phyloP scores from a whole-genome alignment of 1,284 basidiomycete species.

The Puccinia triticina region DNA sequence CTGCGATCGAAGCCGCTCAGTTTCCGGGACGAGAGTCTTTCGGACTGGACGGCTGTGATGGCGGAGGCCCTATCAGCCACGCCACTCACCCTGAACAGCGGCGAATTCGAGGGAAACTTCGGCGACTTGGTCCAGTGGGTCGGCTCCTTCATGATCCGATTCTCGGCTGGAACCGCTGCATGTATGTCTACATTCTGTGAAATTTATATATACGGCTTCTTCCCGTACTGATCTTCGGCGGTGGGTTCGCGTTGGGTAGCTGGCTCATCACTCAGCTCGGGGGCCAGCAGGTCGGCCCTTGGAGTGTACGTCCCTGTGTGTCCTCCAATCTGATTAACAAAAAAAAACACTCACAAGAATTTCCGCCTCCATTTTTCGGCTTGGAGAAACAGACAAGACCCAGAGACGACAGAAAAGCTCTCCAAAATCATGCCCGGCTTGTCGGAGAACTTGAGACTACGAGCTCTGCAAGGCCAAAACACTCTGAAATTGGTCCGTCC shows the following conservation, averaged over 20 bases:
- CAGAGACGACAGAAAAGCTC: constrained; percentile 27
- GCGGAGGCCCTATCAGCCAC: constrained; percentile 37
- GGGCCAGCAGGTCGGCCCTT: background rate
- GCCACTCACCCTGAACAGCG: constrained; percentile 25
- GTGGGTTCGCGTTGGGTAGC: background rate
- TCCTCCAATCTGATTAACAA: background rate
- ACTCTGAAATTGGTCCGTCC: constrained; percentile 34
- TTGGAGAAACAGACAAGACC: constrained; percentile 32
- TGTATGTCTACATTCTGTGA: background rate
- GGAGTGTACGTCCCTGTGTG: background rate
- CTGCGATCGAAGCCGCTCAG: constrained; percentile 26
- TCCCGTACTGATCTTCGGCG: background rate
- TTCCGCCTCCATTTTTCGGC: too few relatives aligned
- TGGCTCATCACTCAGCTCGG: background rate
- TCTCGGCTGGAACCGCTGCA: background rate
- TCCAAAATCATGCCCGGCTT: constrained; percentile 38
- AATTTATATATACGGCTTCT: background rate
- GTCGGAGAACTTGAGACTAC: constrained; percentile 14
- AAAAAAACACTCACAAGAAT: background rate
- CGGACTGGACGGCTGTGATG: constrained; percentile 41
- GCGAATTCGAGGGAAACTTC: constrained; percentile 45
- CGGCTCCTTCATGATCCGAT: constrained; percentile 20
- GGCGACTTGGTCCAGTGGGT: constrained; percentile 43
- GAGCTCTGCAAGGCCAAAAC: constrained; percentile 25
- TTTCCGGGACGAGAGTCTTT: constrained; percentile 25